A percentile compares a stretch with the other conserved stretches of the same genome.
Conservation (phyloP, 768 basidiomycete genomes). For the Suillus brevipes region DNA sequence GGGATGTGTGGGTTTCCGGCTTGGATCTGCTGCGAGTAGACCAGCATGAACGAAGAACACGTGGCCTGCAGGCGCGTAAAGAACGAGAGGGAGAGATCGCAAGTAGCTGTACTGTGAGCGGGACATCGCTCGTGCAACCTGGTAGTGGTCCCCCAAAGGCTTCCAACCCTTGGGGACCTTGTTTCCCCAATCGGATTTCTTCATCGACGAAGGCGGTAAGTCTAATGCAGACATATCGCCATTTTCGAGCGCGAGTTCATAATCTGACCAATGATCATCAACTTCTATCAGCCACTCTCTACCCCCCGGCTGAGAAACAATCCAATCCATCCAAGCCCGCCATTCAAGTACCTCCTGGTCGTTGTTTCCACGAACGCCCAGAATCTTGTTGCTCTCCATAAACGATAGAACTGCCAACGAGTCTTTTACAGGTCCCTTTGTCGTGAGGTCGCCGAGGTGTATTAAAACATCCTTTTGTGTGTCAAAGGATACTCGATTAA, state of each 20-base stretch:
- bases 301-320: conserved; percentile 43
- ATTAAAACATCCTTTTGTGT: conserved; percentile 66
- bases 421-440: conserved; percentile 63
- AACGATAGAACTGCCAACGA: conserved; percentile 65
- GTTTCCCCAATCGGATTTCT: conserved; percentile 44
- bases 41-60: conserved; percentile 84
- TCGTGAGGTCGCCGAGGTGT: conserved; percentile 80
- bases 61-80: conserved; percentile 77
- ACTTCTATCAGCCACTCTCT: conserved; percentile 55
- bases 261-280: conserved; percentile 42
- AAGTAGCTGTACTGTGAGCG: conserved; percentile 69
- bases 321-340: conserved; percentile 86
- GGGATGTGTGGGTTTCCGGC: conserved; percentile 44
- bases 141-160: conserved; percentile 76
- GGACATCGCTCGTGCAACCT: conserved; percentile 69
- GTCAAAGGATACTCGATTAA: conserved; percentile 61
- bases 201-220: conserved; percentile 34
- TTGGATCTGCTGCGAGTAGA: conserved; percentile 71
- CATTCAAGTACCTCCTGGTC: conserved; percentile 92
- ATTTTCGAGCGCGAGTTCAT: conserved; percentile 22
- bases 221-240: conserved; percentile 34
- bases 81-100: conserved; percentile 64
- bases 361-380: conserved; percentile 91
- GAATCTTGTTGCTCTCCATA: conserved; percentile 61
- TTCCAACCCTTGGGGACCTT: conserved; percentile 69